Evolutionary conservation across 1,284 basidiomycete species (phyloP).

Genomic region (Ganoderma lingzhi): DNA sequence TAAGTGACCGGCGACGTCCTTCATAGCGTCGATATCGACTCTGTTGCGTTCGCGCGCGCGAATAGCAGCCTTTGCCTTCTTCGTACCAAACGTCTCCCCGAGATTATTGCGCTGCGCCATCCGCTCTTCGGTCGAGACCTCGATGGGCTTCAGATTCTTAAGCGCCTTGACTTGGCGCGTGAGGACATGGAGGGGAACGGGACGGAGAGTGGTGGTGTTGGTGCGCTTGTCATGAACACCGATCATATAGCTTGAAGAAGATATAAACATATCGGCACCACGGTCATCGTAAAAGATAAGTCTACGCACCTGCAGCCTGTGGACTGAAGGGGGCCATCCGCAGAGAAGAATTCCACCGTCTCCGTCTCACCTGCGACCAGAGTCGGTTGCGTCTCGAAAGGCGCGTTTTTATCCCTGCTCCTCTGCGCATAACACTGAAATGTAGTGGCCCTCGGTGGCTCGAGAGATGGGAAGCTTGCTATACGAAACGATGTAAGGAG

Average conservation of each 20-base stretch:
- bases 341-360: constrained; percentile 66
- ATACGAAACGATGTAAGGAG: constrained; percentile 17
- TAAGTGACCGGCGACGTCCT: constrained; percentile 79
- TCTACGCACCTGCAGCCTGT: constrained; percentile 67
- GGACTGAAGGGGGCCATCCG: constrained; percentile 45
- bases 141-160: constrained; percentile 68
- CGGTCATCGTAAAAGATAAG: constrained; percentile 25
- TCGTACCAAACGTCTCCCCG: constrained; percentile 92
- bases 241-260: constrained; percentile 62
- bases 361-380: constrained; percentile 79
- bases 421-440: constrained; percentile 72
- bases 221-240: constrained; percentile 79
- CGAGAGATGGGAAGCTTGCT: constrained; percentile 82
- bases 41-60: constrained; percentile 86
- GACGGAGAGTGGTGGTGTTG: constrained; percentile 71
- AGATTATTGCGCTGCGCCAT: constrained; percentile 77
- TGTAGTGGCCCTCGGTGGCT: constrained; percentile 64
- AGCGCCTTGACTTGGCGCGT: constrained; percentile 84
- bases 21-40: constrained; percentile 88
- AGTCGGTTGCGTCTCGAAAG: constrained; percentile 56
- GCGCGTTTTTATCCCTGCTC: constrained; percentile 40
- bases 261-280: not conserved
- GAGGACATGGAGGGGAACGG: constrained; percentile 78
- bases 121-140: constrained; percentile 61
- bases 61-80: constrained; percentile 89